A percentile compares a stretch with the other conserved stretches of the same genome.
Conservation (phyloP, 179 eudicot species). For the Beta corolliflora region DNA sequence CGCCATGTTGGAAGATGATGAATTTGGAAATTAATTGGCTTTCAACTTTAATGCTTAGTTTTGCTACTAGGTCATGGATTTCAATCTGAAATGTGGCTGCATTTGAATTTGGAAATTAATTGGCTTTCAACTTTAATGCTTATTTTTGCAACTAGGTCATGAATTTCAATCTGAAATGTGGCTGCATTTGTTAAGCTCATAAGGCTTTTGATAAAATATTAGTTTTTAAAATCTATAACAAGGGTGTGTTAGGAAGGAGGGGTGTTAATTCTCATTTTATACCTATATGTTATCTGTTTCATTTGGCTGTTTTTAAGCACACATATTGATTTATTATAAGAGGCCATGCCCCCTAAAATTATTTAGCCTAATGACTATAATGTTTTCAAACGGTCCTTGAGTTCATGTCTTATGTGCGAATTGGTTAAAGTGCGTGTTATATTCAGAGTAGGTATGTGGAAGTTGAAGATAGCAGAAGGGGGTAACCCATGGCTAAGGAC, state of each 20-base stretch:
- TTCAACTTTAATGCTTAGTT: background rate
- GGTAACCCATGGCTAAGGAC: slow-evolving; percentile 75
- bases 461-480: slow-evolving; percentile 62
- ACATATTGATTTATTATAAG: background rate
- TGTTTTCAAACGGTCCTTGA: background rate
- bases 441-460: slow-evolving; percentile 36
- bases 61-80: background rate
- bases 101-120: background rate
- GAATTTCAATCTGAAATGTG: background rate
- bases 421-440: background rate
- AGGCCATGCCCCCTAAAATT: background rate
- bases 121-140: background rate
- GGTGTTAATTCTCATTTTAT: too few species aligned
- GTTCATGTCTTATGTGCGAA: background rate
- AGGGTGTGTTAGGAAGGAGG: too few species aligned
- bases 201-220: background rate
- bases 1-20: background rate
- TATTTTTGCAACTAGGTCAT: background rate
- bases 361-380: too few species aligned
- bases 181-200: background rate
- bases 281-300: too few species aligned
- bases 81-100: background rate
- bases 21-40: too few species aligned
- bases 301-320: background rate
- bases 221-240: too few species aligned